Evolutionary conservation across 805 yeast species (phyloP).

Genomic region (Dipodascus albidus): DNA sequence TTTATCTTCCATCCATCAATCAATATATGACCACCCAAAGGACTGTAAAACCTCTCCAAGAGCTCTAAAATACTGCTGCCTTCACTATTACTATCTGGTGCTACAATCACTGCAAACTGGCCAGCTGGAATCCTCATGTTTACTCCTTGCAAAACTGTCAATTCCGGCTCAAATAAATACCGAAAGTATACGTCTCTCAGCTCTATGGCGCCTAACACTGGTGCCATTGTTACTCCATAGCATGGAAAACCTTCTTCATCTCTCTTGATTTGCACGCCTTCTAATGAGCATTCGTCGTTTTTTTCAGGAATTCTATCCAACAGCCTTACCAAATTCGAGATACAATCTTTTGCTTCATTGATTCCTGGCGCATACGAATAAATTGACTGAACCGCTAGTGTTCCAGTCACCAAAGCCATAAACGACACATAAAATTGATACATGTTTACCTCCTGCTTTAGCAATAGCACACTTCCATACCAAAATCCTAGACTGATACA

Average conservation of each 20-base stretch:
- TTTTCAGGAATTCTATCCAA: constrained; percentile 19
- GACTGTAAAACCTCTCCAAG: constrained; percentile 38
- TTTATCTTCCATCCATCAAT: constrained; percentile 39
- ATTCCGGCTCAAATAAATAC: constrained; percentile 46
- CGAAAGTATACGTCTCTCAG: constrained; percentile 46
- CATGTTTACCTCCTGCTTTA: constrained; percentile 19
- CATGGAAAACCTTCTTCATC: constrained; percentile 11
- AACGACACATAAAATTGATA: constrained; percentile 25
- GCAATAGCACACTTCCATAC: constrained; percentile 26
- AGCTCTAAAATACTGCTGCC: constrained; percentile 43
- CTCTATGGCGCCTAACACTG: constrained; percentile 34
- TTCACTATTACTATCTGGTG: constrained; percentile 37
- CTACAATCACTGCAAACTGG: constrained; percentile 49
- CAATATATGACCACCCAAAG: constrained; percentile 33
- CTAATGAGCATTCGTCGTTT: constrained; percentile 19
- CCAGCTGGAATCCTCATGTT: constrained; percentile 34
- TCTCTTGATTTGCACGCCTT: constrained; percentile 20
- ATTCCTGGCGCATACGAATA: constrained; percentile 29
- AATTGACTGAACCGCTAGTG: constrained; percentile 28
- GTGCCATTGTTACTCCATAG: background rate
- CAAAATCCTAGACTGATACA: constrained; percentile 27
- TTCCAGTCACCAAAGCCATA: constrained; percentile 25
- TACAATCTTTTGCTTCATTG: constrained; percentile 27
- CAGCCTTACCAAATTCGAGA: constrained; percentile 19
- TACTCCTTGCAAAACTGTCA: constrained; percentile 37